These are phyloP conservation scores for Westerdykella sp. DNA, from an alignment of 2,329 filamentous ascomycete species.

Conservation along the genomic window DNA sequence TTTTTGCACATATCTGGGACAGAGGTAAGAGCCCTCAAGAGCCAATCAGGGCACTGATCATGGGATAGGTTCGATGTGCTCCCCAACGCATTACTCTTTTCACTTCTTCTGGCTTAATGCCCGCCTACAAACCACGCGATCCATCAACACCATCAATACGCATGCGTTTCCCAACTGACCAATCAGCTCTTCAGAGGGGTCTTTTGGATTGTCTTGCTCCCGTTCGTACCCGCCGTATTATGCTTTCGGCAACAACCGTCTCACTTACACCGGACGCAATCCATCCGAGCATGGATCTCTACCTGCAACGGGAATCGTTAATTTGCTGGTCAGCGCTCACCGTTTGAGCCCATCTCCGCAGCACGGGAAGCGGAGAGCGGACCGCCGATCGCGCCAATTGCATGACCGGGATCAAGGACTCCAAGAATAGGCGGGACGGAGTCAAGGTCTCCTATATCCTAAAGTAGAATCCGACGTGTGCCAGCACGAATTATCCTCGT, in stretches of 20 bases:
- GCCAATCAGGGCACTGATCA: constrained; percentile 28
- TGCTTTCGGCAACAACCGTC: not conserved
- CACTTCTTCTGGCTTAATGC: constrained; percentile 15
- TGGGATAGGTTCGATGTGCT: constrained; percentile 15
- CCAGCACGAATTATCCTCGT: too few relatives aligned
- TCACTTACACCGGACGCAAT: not conserved
- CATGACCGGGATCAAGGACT: too few relatives aligned
- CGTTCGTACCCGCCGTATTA: not conserved
- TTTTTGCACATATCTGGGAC: constrained; percentile 30
- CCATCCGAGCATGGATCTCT: not conserved
- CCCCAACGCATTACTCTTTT: constrained; percentile 13
- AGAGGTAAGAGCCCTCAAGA: constrained; percentile 20
- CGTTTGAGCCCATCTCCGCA: too few relatives aligned
- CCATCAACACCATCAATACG: not conserved
- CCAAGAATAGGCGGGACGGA: too few relatives aligned
- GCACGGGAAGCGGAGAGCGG: too few relatives aligned
- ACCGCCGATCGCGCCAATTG: too few relatives aligned
- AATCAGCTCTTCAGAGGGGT: not conserved
- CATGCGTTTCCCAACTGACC: not conserved
- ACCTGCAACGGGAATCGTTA: too few relatives aligned
- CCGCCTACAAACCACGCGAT: constrained; percentile 11
- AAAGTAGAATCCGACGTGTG: too few relatives aligned
- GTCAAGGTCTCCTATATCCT: too few relatives aligned
- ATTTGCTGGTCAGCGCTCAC: too few relatives aligned
- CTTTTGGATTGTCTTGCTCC: not conserved